Base-by-base conservation (phyloP, 1,284 basidiomycete species). In the Tetrapyrgos nigripes region DNA sequence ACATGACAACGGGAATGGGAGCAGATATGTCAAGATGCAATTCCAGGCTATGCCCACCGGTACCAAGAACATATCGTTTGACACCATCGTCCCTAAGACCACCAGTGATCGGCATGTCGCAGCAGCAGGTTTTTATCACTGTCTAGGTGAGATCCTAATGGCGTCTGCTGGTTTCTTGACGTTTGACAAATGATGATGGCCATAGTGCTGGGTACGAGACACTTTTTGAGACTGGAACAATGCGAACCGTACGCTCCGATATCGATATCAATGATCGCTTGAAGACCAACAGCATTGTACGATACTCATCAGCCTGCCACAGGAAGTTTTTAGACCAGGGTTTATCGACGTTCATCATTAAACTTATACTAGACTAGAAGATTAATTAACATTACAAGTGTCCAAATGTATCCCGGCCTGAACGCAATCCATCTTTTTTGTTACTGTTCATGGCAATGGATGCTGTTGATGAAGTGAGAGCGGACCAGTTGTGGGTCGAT, bases 11-110 rank as follows among this genome's bases (percentile, higher is more conserved):
- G 59, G 50, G 64, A 37, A 21, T 45, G 51, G 26, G 45, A 40
- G 24, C 62, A 93, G 91, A 75, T 93, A 93, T 68, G 83, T 83
- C 37, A 89, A 85, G 69, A 91, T 92, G 87, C 90, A 91, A 66
- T 73, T 82, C 50, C 83, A 82, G 61, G 81, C 85, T 0, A 80
- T 87, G 50, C 79, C 86, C 10, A 74, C 71, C 48, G 69, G 76
- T 8, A 72, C 74, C n/a, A 73, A 73, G 19, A 71, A 76, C 52
- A 74, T 93, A 26, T 77, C 73, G 10, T 92, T 93, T 67, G 83
- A 88, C 59, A 81, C 79, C 37, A 78, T 93, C 31, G 87, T 86
- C 19, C 91, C 89, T 5, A 80, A 75, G 58, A 68, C 74, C 47
- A 84, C 87, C 1, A 90, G 88, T 64, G 91, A 88, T 2, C 78